Evolutionary conservation across 2,329 filamentous ascomycete species (phyloP).

Genomic region (Paramyrothecium roridum): DNA sequence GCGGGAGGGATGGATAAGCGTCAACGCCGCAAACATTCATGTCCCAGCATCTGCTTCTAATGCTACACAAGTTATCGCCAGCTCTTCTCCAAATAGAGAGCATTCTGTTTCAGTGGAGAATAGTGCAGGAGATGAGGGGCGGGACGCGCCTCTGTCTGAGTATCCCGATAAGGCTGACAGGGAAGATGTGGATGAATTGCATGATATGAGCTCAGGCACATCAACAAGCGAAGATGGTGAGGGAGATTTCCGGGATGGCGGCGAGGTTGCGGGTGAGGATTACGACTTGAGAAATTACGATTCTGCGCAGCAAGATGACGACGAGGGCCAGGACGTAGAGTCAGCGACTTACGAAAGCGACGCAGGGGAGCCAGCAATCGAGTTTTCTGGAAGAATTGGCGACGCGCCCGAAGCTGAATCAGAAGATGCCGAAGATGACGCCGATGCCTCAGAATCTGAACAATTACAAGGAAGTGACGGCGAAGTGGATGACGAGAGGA

Average conservation of each 20-base stretch:
- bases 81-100: slow-evolving; percentile 2
- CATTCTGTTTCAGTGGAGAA: not conserved
- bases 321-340: slow-evolving; percentile 14
- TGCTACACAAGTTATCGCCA: not conserved
- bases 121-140: not conserved
- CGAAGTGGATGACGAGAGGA: slow-evolving; percentile 24
- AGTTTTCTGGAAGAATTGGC: not conserved
- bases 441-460: slow-evolving; percentile 4
- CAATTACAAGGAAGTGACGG: slow-evolving; percentile 15
- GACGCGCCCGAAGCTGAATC: slow-evolving; percentile 15
- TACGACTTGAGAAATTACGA: slow-evolving; percentile 30
- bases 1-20: not conserved
- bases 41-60: not conserved
- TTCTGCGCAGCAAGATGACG: slow-evolving; percentile 27
- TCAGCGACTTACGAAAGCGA: slow-evolving; percentile 22
- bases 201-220: not conserved
- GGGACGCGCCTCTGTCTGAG: not conserved
- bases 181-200: not conserved
- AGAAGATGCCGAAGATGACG: slow-evolving; percentile 15
- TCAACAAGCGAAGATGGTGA: slow-evolving; percentile 10
- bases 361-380: slow-evolving; percentile 15
- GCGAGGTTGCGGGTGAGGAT: slow-evolving; percentile 26
- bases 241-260: slow-evolving; percentile 19
- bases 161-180: slow-evolving; percentile 1
- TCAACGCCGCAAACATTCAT: not conserved